Evolutionary conservation across 2,329 filamentous ascomycete species (phyloP).

Genomic region (Scedosporium minutisporum): DNA sequence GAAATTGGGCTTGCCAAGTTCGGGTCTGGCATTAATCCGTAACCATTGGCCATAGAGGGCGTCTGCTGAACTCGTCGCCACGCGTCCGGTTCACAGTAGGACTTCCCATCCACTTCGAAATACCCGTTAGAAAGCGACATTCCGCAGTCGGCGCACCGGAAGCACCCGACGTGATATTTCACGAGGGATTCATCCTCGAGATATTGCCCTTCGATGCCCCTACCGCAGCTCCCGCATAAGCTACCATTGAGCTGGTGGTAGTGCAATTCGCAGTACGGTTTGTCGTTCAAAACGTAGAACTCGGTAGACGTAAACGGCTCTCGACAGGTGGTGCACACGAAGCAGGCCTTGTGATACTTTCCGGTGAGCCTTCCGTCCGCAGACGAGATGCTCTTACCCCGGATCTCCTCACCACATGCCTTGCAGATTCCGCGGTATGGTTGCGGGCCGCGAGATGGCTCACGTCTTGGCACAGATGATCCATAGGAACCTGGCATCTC

Average conservation of each 20-base stretch:
- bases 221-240: slow-evolving; percentile 68
- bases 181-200: slow-evolving; percentile 67
- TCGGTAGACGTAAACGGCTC: slow-evolving; percentile 76
- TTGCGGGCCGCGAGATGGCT: slow-evolving; percentile 9
- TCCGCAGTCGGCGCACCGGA: slow-evolving; percentile 73
- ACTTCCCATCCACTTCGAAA: slow-evolving; percentile 72
- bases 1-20: not conserved
- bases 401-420: slow-evolving; percentile 68
- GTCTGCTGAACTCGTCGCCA: slow-evolving; percentile 42
- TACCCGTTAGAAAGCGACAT: slow-evolving; percentile 72
- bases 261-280: slow-evolving; percentile 82
- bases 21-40: not conserved
- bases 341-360: slow-evolving; percentile 90
- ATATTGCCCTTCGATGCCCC: slow-evolving; percentile 89
- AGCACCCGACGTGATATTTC: slow-evolving; percentile 83
- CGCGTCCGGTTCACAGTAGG: slow-evolving; percentile 84
- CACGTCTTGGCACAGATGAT: slow-evolving; percentile 28
- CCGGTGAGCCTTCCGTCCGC: slow-evolving; percentile 87
- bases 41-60: not conserved
- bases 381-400: slow-evolving; percentile 86
- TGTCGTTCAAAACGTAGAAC: slow-evolving; percentile 84
- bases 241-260: slow-evolving; percentile 89
- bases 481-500: not conserved
- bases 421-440: slow-evolving; percentile 67
- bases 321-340: slow-evolving; percentile 78